Base-by-base conservation (phyloP, 148 eudicot genomes). In the Pouteria glomerata region DNA sequence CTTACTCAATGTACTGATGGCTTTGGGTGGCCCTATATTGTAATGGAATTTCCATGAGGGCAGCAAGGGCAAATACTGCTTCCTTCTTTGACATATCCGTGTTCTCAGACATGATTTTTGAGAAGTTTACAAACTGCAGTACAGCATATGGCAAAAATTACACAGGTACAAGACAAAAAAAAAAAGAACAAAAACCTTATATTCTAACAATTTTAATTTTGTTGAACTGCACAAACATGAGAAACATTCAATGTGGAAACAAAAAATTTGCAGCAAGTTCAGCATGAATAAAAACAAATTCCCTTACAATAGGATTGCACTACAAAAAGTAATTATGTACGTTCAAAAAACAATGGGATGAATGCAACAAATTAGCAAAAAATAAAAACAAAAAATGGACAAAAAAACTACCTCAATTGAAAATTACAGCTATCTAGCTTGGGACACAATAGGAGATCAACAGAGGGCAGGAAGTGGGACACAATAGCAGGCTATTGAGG, bases 51-150 rank as follows among this genome's bases (percentile, higher is more conserved):
- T 90, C 96, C 96, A 90, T 90, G 24, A 88, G 77, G 63, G 93
- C 96, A 74, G 91, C 96, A 34, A 90, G 91, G 31, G 96, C 93
- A 77, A 90, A 90, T 29, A 86, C 89, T 74, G 96, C 76, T 78
- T 90, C 96, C 76, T 85, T 88, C 73, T 83, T 90, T 2, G 86
- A 66, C 65, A 60, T 67, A 53, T 78, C 78, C 26, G 78, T 78
- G 70, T 82, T 82, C 61, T 85, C 91, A 0, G 91, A 85, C 88
- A 86, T 90, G 50, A 90, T 88, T 65, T 88, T 86, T 57, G 91
- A 86, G 81, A 88, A 88, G 77, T 90, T 82, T 34, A 90, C 96
- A 59, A 90, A 90, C 96, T 90, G 88, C 76, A 77, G 66, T n/a
- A n/a, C n/a, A n/a, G n/a, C n/a, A n/a, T n/a, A n/a, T n/a, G n/a